phyloP scores from a whole-genome alignment of 2,329 filamentous ascomycete species.

The Chaetomium olivaceum region DNA sequence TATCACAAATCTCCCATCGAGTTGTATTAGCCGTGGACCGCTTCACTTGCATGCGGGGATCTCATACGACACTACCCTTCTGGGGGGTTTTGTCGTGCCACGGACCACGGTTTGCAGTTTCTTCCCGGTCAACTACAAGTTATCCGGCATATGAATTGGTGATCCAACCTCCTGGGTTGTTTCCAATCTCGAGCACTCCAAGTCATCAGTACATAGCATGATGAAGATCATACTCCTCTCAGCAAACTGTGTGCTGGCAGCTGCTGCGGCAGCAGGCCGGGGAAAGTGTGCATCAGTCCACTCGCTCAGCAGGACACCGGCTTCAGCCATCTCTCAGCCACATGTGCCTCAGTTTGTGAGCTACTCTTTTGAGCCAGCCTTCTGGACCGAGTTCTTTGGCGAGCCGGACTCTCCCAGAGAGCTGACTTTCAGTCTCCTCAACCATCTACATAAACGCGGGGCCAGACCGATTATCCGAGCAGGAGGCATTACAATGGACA shows the following conservation, averaged over 20 bases:
- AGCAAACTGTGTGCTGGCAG: neutral
- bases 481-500: slow-evolving; percentile 30
- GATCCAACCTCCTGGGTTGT: neutral
- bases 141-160: neutral
- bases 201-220: neutral
- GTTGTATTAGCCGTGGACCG: neutral
- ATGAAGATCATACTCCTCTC: neutral
- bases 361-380: slow-evolving; percentile 30
- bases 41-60: neutral
- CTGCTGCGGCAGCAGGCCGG: neutral
- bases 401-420: slow-evolving; percentile 24
- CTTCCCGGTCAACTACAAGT: neutral
- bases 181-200: neutral
- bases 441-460: slow-evolving; percentile 27
- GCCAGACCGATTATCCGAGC: slow-evolving; percentile 27
- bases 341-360: slow-evolving; percentile 27
- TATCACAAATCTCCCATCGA: neutral
- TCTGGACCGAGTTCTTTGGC: slow-evolving; percentile 30
- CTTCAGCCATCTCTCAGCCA: slow-evolving; percentile 24
- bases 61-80: neutral
- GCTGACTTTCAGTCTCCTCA: slow-evolving; percentile 28
- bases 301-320: slow-evolving; percentile 8
- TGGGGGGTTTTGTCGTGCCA: neutral
- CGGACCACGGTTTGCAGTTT: neutral
- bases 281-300: neutral